These are phyloP conservation scores for Brachypodium distachyon DNA, from an alignment of 202 grass and related monocot genomes.

Conservation along the genomic window DNA sequence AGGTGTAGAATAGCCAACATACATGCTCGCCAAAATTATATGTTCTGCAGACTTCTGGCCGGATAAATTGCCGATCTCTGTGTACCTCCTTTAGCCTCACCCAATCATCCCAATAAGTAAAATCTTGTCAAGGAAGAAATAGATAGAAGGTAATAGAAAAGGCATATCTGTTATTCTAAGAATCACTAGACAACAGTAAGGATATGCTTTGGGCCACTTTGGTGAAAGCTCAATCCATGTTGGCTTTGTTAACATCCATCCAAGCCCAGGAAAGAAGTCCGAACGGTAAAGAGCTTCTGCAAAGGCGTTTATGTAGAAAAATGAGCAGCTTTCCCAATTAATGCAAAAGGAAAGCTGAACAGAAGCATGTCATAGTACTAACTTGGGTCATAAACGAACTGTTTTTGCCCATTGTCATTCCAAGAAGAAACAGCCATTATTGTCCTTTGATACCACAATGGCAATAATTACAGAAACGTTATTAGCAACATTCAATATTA, in stretches of 20 bases:
- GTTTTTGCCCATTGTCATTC: slow-evolving; percentile 92
- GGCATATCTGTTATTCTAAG: slow-evolving; percentile 1
- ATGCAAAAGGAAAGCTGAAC: not conserved
- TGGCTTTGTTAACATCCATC: slow-evolving; percentile 97
- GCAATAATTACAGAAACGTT: slow-evolving; percentile 11
- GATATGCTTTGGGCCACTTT: slow-evolving; percentile 99
- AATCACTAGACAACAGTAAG: slow-evolving; percentile 31
- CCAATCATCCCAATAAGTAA: slow-evolving; percentile 99
- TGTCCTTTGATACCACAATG: slow-evolving; percentile 40
- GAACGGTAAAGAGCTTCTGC: slow-evolving; percentile 88
- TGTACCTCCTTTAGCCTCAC: slow-evolving; percentile 92
- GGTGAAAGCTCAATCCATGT: slow-evolving; percentile 93
- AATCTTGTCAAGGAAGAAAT: slow-evolving; percentile 67
- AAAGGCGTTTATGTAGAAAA: slow-evolving; percentile 18
- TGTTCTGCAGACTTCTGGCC: slow-evolving; percentile 92
- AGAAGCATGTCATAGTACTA: slow-evolving; percentile 21
- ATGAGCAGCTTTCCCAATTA: slow-evolving; percentile 15
- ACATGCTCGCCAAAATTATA: slow-evolving; percentile 99
- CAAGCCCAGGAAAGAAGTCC: slow-evolving; percentile 98
- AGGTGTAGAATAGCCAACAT: slow-evolving; percentile 18
- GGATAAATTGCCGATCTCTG: slow-evolving; percentile 76
- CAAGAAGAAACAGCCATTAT: slow-evolving; percentile 99
- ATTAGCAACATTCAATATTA: slow-evolving; percentile 1
- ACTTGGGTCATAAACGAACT: slow-evolving; percentile 88
- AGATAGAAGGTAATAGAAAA: not conserved